These are phyloP conservation scores for Aspergillus sp. DNA, from an alignment of 2,329 filamentous ascomycete genomes.

Conservation along the genomic window DNA sequence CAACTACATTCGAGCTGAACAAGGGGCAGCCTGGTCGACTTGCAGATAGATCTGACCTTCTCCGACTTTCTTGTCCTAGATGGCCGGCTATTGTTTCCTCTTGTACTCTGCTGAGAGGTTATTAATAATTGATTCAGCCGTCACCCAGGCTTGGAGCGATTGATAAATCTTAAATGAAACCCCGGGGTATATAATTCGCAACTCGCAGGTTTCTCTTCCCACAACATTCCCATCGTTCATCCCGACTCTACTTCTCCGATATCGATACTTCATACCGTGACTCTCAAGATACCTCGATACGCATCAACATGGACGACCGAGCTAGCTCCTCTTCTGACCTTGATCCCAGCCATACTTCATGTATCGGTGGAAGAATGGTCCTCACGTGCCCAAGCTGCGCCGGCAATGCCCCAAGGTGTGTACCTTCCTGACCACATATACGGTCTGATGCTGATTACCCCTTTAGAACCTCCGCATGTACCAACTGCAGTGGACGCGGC, in stretches of 20 bases:
- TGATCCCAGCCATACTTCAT: conserved; percentile 39
- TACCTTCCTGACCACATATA: not conserved
- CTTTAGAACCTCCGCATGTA: conserved; percentile 31
- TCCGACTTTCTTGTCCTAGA: conserved; percentile 7
- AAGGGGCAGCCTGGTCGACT: conserved; percentile 24
- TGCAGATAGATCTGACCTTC: conserved; percentile 15
- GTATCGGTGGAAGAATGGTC: conserved; percentile 39
- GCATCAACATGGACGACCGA: conserved; percentile 27
- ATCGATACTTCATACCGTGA: not conserved
- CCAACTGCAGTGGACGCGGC: conserved; percentile 35
- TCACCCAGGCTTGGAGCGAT: conserved; percentile 1
- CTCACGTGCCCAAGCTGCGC: conserved; percentile 42
- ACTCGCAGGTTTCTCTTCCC: not conserved
- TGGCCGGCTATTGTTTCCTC: conserved; percentile 3
- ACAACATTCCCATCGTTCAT: not conserved
- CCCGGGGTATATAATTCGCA: not conserved
- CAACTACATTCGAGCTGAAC: conserved; percentile 21
- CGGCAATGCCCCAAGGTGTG: conserved; percentile 43
- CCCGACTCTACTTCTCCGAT: not conserved
- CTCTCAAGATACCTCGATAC: not conserved
- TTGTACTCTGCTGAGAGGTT: not conserved
- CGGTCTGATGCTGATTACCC: not conserved
- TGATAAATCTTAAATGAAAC: conserved; percentile 18
- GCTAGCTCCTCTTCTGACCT: conserved; percentile 25
- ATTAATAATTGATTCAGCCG: conserved; percentile 11